Conservation (phyloP, 164 flowering plant genomes). For the Vitis rupestris region DNA sequence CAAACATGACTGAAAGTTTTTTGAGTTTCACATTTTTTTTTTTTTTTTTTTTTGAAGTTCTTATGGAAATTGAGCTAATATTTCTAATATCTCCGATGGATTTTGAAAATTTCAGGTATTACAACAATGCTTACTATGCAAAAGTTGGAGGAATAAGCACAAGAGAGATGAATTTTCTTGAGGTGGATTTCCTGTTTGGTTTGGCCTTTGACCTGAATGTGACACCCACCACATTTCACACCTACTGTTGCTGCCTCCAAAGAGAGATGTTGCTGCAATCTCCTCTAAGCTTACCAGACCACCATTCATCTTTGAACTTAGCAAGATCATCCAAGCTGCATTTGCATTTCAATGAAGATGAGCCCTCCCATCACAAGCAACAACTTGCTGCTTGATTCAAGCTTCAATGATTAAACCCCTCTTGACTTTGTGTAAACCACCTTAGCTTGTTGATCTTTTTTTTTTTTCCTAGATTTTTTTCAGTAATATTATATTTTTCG, state of each 20-base stretch:
- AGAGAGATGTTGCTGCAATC: constrained; percentile 49
- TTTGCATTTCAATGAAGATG: constrained; percentile 63
- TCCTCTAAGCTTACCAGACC: constrained; percentile 20
- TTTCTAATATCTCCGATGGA: not conserved
- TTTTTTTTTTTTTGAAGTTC: not conserved
- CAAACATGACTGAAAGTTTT: not conserved
- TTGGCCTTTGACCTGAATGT: constrained; percentile 79
- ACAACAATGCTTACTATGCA: constrained; percentile 97
- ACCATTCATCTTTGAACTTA: constrained; percentile 16
- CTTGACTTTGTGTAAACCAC: too few relatives aligned
- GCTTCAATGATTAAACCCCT: not conserved
- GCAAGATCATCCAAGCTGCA: constrained; percentile 46
- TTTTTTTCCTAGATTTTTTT: not conserved
- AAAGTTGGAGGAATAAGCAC: constrained; percentile 93
- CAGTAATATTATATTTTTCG: too few relatives aligned
- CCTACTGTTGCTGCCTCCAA: constrained; percentile 73
- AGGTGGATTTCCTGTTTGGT: constrained; percentile 89
- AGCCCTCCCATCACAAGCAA: constrained; percentile 55
- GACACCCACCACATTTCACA: constrained; percentile 74
- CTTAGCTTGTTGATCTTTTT: not conserved
- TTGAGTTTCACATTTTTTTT: not conserved
- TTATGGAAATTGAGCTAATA: not conserved
- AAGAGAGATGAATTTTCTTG: constrained; percentile 82
- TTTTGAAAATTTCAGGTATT: constrained; percentile 50
- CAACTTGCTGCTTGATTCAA: constrained; percentile 60